These are phyloP conservation scores for Colletotrichum sp. DNA, from an alignment of 2,329 filamentous ascomycete genomes.

Conservation along the genomic window DNA sequence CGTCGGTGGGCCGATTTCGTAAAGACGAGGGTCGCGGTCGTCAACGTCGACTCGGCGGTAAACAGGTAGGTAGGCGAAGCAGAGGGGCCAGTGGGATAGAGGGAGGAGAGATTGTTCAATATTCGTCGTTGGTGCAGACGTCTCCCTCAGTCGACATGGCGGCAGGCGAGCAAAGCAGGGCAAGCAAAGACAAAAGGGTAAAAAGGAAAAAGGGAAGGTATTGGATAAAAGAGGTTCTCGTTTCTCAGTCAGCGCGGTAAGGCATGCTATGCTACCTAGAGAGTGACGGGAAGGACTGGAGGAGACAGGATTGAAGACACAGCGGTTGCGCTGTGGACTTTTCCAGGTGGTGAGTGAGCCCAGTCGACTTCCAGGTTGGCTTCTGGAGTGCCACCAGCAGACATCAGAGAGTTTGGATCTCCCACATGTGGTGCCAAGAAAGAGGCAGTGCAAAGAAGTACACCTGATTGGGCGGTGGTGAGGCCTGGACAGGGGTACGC, in stretches of 20 bases:
- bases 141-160: neutral
- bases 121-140: neutral
- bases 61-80: neutral
- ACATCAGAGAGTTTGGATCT: conserved; percentile 19
- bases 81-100: neutral
- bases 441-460: conserved; percentile 22
- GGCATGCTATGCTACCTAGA: neutral
- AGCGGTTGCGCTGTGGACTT: neutral
- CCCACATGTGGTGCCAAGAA: conserved; percentile 21
- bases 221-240: neutral
- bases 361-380: neutral
- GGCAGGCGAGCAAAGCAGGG: neutral
- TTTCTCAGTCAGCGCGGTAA: neutral
- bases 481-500: conserved; percentile 4
- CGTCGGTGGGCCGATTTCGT: neutral
- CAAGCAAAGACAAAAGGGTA: neutral
- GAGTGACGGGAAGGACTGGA: neutral
- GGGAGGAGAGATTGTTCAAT: neutral
- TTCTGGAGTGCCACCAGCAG: neutral
- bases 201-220: neutral
- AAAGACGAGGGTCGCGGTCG: neutral
- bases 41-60: neutral
- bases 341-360: neutral
- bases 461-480: conserved; percentile 2
- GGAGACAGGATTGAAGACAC: neutral